These are phyloP conservation scores for Lentinula lateritia DNA, from an alignment of 768 basidiomycete species.

Conservation along the genomic window DNA sequence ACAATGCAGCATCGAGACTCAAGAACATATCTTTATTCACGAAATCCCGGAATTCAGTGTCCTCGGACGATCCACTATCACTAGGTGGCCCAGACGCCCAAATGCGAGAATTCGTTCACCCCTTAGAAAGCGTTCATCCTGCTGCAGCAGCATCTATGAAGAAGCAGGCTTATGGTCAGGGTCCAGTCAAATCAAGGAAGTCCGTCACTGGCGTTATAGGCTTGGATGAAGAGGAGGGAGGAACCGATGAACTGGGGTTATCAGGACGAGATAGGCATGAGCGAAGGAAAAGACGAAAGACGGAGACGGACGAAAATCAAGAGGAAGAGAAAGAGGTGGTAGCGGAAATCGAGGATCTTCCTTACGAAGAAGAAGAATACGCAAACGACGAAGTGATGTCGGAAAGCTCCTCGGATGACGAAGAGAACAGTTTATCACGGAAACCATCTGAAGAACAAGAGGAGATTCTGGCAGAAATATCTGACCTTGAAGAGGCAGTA, in stretches of 20 bases:
- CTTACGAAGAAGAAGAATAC: slow-evolving; percentile 27
- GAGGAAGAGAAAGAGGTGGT: slow-evolving; percentile 21
- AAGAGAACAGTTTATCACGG: slow-evolving; percentile 52
- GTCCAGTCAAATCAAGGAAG: slow-evolving; percentile 7
- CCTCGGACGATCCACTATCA: slow-evolving; percentile 46
- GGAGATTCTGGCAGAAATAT: slow-evolving; percentile 76
- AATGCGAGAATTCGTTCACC: background rate
- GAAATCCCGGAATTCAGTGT: slow-evolving; percentile 22
- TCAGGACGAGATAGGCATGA: slow-evolving; percentile 7
- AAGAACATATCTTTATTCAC: slow-evolving; percentile 28
- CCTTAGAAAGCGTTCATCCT: slow-evolving; percentile 21
- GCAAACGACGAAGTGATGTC: slow-evolving; percentile 17
- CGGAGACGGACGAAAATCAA: slow-evolving; percentile 15
- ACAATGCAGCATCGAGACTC: slow-evolving; percentile 21
- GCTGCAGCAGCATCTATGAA: slow-evolving; percentile 11
- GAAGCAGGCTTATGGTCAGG: slow-evolving; percentile 14
- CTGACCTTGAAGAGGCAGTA: slow-evolving; percentile 59
- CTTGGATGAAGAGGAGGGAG: slow-evolving; percentile 32
- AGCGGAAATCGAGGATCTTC: slow-evolving; percentile 3
- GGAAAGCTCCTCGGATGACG: slow-evolving; percentile 40
- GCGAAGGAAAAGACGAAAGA: slow-evolving; percentile 9
- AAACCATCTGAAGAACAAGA: slow-evolving; percentile 63
- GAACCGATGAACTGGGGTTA: slow-evolving; percentile 33
- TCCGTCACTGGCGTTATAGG: slow-evolving; percentile 31
- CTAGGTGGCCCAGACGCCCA: background rate